Evolutionary conservation across 2,329 filamentous ascomycete species (phyloP).

Genomic region (Aureobasidium namibiae): DNA sequence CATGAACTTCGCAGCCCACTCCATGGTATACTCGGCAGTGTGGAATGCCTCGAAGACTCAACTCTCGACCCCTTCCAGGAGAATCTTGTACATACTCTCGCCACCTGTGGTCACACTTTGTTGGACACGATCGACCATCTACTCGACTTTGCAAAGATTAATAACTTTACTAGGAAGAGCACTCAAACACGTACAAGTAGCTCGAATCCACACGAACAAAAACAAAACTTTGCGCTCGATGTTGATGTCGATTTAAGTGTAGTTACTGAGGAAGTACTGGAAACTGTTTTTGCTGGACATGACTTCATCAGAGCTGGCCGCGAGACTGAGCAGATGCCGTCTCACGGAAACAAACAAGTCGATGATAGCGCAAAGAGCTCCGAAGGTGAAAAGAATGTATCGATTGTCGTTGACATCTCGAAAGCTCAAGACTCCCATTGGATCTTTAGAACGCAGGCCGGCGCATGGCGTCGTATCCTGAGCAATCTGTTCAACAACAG

Average conservation of each 20-base stretch:
- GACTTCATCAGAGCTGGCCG: constrained; percentile 27
- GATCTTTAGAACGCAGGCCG: constrained; percentile 36
- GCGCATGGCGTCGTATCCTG: constrained; percentile 36
- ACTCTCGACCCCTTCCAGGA: constrained; percentile 31
- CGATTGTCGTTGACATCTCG: constrained; percentile 4
- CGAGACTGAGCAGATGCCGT: constrained; percentile 6
- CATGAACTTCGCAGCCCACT: constrained; percentile 42
- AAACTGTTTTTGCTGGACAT: constrained; percentile 31
- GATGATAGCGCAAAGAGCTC: not conserved
- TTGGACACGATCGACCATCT: constrained; percentile 28
- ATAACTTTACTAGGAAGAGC: constrained; percentile 21
- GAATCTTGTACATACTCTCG: constrained; percentile 36
- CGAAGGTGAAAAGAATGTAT: not conserved
- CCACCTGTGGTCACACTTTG: constrained; percentile 29
- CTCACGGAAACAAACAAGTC: not conserved
- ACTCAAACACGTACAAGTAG: constrained; percentile 15
- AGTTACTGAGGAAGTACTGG: constrained; percentile 12
- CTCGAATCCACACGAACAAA: constrained; percentile 18
- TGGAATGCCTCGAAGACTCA: constrained; percentile 40
- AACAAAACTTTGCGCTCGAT: constrained; percentile 9
- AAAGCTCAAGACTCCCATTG: constrained; percentile 24
- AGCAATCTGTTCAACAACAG: constrained; percentile 42
- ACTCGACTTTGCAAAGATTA: constrained; percentile 34
- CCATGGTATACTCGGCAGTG: constrained; percentile 38
- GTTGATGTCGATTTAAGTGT: constrained; percentile 13